Evolutionary conservation across 2,329 filamentous ascomycete species (phyloP).

Genomic region (Exophiala mesophila): DNA sequence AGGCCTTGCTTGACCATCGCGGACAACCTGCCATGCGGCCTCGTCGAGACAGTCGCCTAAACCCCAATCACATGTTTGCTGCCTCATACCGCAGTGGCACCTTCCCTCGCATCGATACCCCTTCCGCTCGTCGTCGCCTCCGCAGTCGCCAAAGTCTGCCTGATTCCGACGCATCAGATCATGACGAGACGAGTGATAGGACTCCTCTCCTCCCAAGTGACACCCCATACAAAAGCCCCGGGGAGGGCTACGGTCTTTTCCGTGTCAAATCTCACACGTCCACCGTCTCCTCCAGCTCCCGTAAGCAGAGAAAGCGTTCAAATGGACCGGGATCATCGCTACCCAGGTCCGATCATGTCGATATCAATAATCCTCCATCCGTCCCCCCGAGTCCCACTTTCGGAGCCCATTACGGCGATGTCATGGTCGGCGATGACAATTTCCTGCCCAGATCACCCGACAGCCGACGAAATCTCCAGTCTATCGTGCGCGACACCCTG

Average conservation of each 20-base stretch:
- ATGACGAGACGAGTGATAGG: constrained; percentile 36
- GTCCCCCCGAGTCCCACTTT: constrained; percentile 55
- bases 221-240: constrained; percentile 23
- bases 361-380: constrained; percentile 63
- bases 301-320: constrained; percentile 15
- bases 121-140: constrained; percentile 8
- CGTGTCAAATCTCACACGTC: constrained; percentile 22
- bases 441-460: constrained; percentile 37
- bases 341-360: constrained; percentile 34
- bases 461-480: constrained; percentile 30
- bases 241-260: constrained; percentile 21
- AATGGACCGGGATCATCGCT: constrained; percentile 13
- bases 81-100: constrained; percentile 11
- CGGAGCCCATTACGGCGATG: constrained; percentile 49
- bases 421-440: constrained; percentile 40
- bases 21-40: constrained; percentile 60
- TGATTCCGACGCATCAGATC: constrained; percentile 9
- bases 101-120: constrained; percentile 8
- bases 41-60: constrained; percentile 50
- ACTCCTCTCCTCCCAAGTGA: constrained; percentile 49
- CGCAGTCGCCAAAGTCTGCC: constrained; percentile 12
- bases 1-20: constrained; percentile 79
- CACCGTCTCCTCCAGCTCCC: constrained; percentile 18
- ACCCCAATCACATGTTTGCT: constrained; percentile 14
- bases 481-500: constrained; percentile 35